Percentiles rank a stretch among this genome's conserved stretches.
Evolutionary conservation across 1,139 yeast genomes (phyloP).

Genomic region (Hanseniaspora uvarum): DNA sequence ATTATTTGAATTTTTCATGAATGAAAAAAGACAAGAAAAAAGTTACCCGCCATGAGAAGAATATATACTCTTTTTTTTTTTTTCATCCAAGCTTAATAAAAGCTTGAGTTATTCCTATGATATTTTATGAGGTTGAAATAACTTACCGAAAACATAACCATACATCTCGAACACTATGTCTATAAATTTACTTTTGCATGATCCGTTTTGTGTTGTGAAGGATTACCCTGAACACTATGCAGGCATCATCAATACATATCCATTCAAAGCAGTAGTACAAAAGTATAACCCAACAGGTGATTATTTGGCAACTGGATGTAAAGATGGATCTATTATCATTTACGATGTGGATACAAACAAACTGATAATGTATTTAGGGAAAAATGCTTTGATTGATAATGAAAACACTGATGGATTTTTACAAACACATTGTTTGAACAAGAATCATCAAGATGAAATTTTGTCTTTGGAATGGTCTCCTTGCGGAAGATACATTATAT

Average conservation of each 20-base stretch:
- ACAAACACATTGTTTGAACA: constrained; percentile 36
- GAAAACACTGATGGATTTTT: constrained; percentile 43
- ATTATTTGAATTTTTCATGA: too few relatives aligned
- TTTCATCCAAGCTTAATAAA: background rate
- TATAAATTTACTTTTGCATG: constrained; percentile 71
- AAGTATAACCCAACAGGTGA: constrained; percentile 71
- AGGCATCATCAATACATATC: constrained; percentile 42
- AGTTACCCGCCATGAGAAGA: too few relatives aligned
- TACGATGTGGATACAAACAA: constrained; percentile 58
- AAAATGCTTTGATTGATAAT: constrained; percentile 36
- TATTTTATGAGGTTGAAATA: too few relatives aligned
- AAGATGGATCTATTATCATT: constrained; percentile 68
- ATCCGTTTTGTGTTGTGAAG: constrained; percentile 84
- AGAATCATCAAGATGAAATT: constrained; percentile 63
- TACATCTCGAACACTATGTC: background rate
- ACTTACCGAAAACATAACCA: constrained; percentile 31
- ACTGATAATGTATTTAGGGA: constrained; percentile 33
- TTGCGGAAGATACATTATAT: constrained; percentile 59
- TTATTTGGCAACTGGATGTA: constrained; percentile 75
- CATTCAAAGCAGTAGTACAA: constrained; percentile 63
- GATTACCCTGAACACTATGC: constrained; percentile 82
- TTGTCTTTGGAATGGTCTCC: constrained; percentile 71
- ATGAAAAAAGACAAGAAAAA: too few relatives aligned
- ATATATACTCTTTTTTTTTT: background rate
- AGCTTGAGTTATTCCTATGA: too few relatives aligned